Conservation (phyloP, 139 green algal species). For the Marvania coccoides region DNA sequence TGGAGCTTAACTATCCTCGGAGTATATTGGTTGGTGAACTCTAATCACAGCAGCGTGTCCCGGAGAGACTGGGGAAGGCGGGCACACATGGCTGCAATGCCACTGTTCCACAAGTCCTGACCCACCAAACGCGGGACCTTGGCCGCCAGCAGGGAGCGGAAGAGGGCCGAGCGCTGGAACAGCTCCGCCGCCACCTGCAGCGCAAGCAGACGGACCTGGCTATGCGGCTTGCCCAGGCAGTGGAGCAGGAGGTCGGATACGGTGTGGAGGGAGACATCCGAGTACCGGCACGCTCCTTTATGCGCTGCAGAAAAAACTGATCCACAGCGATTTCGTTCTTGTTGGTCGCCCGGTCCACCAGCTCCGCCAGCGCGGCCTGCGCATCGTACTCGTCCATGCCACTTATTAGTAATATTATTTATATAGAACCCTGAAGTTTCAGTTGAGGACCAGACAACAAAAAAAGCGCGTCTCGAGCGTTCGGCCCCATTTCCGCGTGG, state of each 20-base stretch:
- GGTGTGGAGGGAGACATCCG: slow-evolving; percentile 8
- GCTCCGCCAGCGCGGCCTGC: neutral
- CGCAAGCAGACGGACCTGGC: slow-evolving; percentile 31
- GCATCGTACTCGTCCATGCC: neutral
- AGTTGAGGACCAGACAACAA: too few species aligned
- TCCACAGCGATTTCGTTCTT: slow-evolving; percentile 4
- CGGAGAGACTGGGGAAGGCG: too few species aligned
- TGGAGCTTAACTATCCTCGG: too few species aligned
- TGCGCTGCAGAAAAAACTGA: neutral
- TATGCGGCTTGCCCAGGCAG: slow-evolving; percentile 12
- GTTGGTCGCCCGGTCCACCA: slow-evolving; percentile 16
- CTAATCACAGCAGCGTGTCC: too few species aligned
- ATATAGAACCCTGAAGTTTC: too few species aligned
- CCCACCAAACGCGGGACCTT: slow-evolving; percentile 31
- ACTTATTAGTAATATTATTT: too few species aligned
- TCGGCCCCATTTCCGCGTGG: too few species aligned
- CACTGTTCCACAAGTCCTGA: too few species aligned
- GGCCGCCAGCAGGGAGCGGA: slow-evolving; percentile 8
- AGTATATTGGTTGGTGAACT: too few species aligned
- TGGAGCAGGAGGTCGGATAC: slow-evolving; percentile 16
- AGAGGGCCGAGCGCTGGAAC: slow-evolving; percentile 28
- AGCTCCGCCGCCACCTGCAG: slow-evolving; percentile 29
- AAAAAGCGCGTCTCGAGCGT: too few species aligned
- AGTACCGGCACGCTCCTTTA: slow-evolving; percentile 16
- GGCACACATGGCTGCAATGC: too few species aligned